These are phyloP conservation scores for Geranomyces variabilis DNA, from an alignment of 192 early-diverging fungal species.

Conservation along the genomic window DNA sequence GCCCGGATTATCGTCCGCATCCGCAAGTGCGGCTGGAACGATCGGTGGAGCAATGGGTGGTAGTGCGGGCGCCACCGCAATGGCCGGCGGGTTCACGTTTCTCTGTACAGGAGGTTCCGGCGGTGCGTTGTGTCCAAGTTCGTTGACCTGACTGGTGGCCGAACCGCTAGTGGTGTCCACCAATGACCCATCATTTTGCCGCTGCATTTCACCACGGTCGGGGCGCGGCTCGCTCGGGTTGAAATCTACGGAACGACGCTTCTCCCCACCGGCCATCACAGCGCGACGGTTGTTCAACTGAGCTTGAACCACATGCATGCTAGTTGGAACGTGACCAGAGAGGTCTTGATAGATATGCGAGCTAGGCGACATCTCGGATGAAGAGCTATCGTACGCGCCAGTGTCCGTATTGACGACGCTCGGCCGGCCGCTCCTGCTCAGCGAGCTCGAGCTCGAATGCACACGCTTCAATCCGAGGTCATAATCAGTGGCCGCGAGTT, in stretches of 20 bases:
- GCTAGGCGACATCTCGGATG: not conserved
- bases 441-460: conserved; percentile 3
- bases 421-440: not conserved
- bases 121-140: not conserved
- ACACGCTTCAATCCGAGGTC: conserved; percentile 3
- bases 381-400: not conserved
- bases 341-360: too few relatives aligned
- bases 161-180: too few relatives aligned
- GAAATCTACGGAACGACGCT: too few relatives aligned
- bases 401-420: not conserved
- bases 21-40: conserved; percentile 1
- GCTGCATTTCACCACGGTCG: too few relatives aligned
- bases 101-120: not conserved
- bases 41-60: conserved; percentile 14
- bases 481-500: not conserved
- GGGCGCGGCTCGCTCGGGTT: too few relatives aligned
- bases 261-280: too few relatives aligned
- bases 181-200: too few relatives aligned
- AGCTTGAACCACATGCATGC: too few relatives aligned
- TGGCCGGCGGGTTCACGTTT: not conserved
- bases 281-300: too few relatives aligned
- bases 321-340: too few relatives aligned
- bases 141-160: too few relatives aligned
- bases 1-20: conserved; percentile 4
- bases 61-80: not conserved